A percentile compares a stretch with the other conserved stretches of the same genome.
These are phyloP conservation scores for Penicillium sp. DNA, from an alignment of 2,329 filamentous ascomycete genomes.

Conservation along the genomic window DNA sequence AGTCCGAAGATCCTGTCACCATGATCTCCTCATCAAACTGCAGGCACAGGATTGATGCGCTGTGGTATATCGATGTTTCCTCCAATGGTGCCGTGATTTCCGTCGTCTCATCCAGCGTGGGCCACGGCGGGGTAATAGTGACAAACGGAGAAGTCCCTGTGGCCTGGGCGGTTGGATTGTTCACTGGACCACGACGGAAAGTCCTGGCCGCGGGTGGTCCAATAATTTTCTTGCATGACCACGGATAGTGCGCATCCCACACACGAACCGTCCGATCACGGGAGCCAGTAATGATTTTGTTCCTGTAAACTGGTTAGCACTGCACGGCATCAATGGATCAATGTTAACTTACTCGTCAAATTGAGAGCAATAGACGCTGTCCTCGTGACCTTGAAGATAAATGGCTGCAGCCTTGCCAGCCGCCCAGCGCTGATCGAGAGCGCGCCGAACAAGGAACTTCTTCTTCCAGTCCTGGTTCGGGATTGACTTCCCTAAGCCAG, in stretches of 20 bases:
- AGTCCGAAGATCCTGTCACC: constrained; percentile 92
- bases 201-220: constrained; percentile 65
- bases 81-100: constrained; percentile 22
- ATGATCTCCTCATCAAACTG: constrained; percentile 93
- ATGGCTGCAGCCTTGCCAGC: constrained; percentile 74
- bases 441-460: constrained; percentile 74
- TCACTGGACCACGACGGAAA: constrained; percentile 43
- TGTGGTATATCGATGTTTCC: constrained; percentile 64
- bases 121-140: constrained; percentile 53
- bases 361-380: constrained; percentile 96
- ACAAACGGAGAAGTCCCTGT: constrained; percentile 45
- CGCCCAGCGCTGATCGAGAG: constrained; percentile 78
- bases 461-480: constrained; percentile 79
- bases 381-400: constrained; percentile 88
- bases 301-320: constrained; percentile 53
- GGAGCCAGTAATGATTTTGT: constrained; percentile 95
- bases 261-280: constrained; percentile 93
- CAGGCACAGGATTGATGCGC: constrained; percentile 88
- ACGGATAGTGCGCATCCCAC: constrained; percentile 84
- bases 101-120: constrained; percentile 54
- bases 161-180: constrained; percentile 47
- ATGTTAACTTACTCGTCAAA: constrained; percentile 77
- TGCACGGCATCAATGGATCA: neutral
- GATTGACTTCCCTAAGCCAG: constrained; percentile 53
- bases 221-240: constrained; percentile 81